Conservation (phyloP, 495 filamentous ascomycete species). For the Aspergillus heteromorphus region DNA sequence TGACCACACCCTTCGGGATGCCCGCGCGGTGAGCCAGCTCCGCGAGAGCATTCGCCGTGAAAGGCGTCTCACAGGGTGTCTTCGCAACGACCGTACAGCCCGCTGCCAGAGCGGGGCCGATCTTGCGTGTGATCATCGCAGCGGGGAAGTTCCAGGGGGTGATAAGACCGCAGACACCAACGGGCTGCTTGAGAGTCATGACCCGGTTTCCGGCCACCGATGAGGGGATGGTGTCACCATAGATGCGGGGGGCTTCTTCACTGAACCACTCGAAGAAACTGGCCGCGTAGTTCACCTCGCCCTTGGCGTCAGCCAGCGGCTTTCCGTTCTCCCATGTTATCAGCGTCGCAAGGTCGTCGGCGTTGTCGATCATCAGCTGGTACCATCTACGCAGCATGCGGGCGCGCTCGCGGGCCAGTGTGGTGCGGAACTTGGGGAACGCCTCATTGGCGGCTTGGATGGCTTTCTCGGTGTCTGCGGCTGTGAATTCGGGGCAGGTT, state of each 20-base stretch:
- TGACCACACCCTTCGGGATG: constrained; percentile 79
- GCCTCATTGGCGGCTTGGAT: constrained; percentile 72
- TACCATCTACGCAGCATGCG: constrained; percentile 87
- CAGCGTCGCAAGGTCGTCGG: constrained; percentile 79
- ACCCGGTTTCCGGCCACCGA: constrained; percentile 67
- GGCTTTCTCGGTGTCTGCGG: constrained; percentile 68
- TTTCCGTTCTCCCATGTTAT: constrained; percentile 86
- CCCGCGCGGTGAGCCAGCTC: constrained; percentile 79
- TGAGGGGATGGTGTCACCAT: constrained; percentile 72
- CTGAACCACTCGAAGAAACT: constrained; percentile 76
- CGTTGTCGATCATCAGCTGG: constrained; percentile 79
- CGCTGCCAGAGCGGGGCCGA: constrained; percentile 76
- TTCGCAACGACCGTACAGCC: constrained; percentile 85
- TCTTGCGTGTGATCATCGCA: constrained; percentile 88
- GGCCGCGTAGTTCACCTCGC: constrained; percentile 67
- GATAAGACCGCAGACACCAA: constrained; percentile 91
- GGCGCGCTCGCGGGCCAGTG: constrained; percentile 73
- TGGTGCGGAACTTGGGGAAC: constrained; percentile 68
- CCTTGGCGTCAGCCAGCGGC: constrained; percentile 62
- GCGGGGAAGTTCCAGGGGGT: constrained; percentile 97
- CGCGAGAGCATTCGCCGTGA: constrained; percentile 75
- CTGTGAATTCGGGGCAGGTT: constrained; percentile 74
- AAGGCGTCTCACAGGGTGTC: constrained; percentile 79
- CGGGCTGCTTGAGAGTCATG: constrained; percentile 74
- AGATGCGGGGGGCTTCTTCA: constrained; percentile 64